phyloP scores from a whole-genome alignment of 2,329 filamentous ascomycete genomes.

The Trichoderma polysporum region DNA sequence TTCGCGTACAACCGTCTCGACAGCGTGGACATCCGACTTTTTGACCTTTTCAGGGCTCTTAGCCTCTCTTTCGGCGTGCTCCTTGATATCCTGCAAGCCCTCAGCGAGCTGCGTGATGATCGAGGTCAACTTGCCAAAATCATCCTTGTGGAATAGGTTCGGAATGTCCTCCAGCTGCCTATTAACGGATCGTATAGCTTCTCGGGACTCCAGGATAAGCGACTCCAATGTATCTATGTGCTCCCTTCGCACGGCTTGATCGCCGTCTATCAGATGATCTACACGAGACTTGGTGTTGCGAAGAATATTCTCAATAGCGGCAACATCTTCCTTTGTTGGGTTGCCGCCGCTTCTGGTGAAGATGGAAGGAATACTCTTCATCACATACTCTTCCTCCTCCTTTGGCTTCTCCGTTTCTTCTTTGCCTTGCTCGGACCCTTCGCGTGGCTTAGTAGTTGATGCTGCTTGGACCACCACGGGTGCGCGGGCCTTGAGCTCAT shows the following conservation, averaged over 20 bases:
- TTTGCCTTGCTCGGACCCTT: conserved; percentile 24
- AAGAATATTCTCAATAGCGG: conserved; percentile 86
- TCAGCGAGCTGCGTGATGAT: conserved; percentile 75
- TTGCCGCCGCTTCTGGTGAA: conserved; percentile 33
- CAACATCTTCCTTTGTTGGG: conserved; percentile 71
- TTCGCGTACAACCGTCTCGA: conserved; percentile 80
- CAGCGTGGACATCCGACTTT: conserved; percentile 78
- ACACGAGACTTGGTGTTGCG: conserved; percentile 85
- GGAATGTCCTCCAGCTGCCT: conserved; percentile 45
- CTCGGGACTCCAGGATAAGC: conserved; percentile 70
- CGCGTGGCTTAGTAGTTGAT: background rate
- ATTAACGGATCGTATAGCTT: conserved; percentile 65
- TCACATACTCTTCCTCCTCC: conserved; percentile 45
- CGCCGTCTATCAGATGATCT: conserved; percentile 74
- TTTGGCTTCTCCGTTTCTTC: conserved; percentile 2
- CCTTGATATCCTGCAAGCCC: conserved; percentile 72
- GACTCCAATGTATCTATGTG: conserved; percentile 66
- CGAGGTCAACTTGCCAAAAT: conserved; percentile 73
- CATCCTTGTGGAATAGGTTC: conserved; percentile 67
- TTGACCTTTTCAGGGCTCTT: conserved; percentile 66
- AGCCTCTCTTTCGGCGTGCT: conserved; percentile 51
- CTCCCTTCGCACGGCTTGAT: conserved; percentile 66
- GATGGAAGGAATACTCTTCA: conserved; percentile 13
- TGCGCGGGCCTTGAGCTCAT: conserved; percentile 43
- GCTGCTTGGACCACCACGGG: conserved; percentile 14